Base-by-base conservation (phyloP, 1,139 yeast genomes). In the Geotrichum candidum region DNA sequence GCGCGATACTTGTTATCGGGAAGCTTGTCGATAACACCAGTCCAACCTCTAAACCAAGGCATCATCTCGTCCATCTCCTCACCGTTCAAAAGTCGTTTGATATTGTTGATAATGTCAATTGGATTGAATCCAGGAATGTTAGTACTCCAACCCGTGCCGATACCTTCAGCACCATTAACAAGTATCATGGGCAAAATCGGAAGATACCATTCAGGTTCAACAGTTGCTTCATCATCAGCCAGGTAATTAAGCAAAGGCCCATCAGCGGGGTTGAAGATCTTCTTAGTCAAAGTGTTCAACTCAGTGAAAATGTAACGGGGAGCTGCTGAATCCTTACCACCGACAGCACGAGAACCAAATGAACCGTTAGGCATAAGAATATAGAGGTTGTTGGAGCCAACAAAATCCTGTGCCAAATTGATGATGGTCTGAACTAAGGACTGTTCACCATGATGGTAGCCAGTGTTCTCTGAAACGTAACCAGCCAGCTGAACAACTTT, bases 61-160 rank as follows among this genome's bases (percentile, higher is more conserved):
- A 76, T 73, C 92, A 95, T 85, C 54, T 88, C 90, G 53, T 77
- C 80, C 73, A 85, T 74, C 52, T 84, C 88, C 68, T 90, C 88
- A 11, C 86, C 89, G 38, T 80, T 79, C 92, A 95, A 86, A 68
- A 94, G 73, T 54, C 83, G 82, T 63, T 84, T 82, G 50, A 95
- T 77, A 69, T 95, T 94, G 1, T 76, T 78, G 33, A 90, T 91
- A 65, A 95, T 80, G 72, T 94, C 99, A 31, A 74, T 71, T 0
- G 99, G 99, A 72, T 94, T 91, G 75, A 83, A 94, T 54, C 89
- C 85, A 1, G 99, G 99, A 66, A 95, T 88, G 65, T 84, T 86
- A 1, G 99, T 91, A 65, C 97, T 90, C 98, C 99, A 95, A 68
- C 99, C 99, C 58, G 99, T 92, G 67, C 99, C 99, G 74, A 95